phyloP scores from a whole-genome alignment of 257 asterid species.

The Scutellaria barbata region DNA sequence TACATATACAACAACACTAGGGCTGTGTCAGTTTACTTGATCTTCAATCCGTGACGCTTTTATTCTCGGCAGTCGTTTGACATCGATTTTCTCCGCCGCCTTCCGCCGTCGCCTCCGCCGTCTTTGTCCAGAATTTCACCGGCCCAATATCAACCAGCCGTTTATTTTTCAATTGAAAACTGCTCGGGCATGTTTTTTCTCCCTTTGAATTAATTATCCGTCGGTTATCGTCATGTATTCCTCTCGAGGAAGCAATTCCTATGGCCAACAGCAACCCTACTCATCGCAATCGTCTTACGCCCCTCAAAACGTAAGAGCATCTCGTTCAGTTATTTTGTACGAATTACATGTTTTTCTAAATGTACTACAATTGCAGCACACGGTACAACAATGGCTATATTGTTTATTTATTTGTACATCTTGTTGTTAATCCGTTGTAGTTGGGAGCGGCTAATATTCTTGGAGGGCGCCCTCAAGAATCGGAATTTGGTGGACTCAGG shows the following conservation, averaged over 20 bases:
- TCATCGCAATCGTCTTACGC: slow-evolving; percentile 57
- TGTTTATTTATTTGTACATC: neutral
- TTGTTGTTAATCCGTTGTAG: slow-evolving; percentile 38
- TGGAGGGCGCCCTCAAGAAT: slow-evolving; percentile 58
- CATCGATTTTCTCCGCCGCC: slow-evolving; percentile 25
- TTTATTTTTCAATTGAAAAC: neutral
- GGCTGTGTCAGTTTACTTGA: slow-evolving; percentile 34
- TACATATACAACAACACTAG: slow-evolving; percentile 12
- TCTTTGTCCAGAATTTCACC: neutral
- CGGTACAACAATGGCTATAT: neutral
- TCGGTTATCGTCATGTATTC: slow-evolving; percentile 47
- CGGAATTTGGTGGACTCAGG: slow-evolving; percentile 61
- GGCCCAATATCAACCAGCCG: neutral
- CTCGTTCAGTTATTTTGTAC: neutral
- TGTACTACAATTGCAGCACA: neutral
- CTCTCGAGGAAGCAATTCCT: slow-evolving; percentile 62
- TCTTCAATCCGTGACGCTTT: neutral
- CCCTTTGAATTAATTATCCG: neutral
- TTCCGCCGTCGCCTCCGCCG: neutral
- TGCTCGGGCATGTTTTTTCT: slow-evolving; percentile 14
- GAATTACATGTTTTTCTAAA: neutral
- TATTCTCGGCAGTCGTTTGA: neutral
- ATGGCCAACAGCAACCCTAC: slow-evolving; percentile 62
- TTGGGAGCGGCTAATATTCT: slow-evolving; percentile 56
- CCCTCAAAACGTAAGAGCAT: slow-evolving; percentile 50